Evolutionary conservation across 805 yeast genomes (phyloP).

Genomic region (Candida chauliodis): DNA sequence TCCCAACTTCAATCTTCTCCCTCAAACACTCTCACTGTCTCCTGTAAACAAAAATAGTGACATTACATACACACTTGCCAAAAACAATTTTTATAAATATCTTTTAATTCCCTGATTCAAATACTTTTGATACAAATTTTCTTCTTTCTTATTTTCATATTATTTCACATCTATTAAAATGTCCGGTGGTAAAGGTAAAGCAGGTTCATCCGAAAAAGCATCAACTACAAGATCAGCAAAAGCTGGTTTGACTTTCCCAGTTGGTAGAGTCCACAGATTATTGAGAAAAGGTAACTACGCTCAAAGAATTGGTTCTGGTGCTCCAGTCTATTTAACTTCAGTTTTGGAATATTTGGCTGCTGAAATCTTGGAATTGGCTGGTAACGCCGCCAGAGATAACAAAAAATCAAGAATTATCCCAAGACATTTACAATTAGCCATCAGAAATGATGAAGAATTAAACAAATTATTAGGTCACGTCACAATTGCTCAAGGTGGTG

Average conservation of each 20-base stretch:
- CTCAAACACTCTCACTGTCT: no score
- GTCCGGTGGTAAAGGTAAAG: constrained; percentile 90
- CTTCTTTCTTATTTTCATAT: background rate
- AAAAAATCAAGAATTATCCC: constrained; percentile 98
- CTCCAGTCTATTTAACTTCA: constrained; percentile 96
- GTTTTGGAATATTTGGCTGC: constrained; percentile 97
- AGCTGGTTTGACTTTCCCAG: constrained; percentile 99
- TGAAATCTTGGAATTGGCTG: constrained; percentile 96
- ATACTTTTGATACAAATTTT: background rate
- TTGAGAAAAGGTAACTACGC: constrained; percentile 97
- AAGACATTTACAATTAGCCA: constrained; percentile 97
- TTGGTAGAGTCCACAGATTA: constrained; percentile 97
- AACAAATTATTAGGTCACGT: constrained; percentile 91
- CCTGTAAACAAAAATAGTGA: no score
- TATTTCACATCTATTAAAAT: constrained; percentile 43
- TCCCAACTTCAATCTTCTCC: no score
- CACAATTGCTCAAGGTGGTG: constrained; percentile 99
- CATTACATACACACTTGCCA: no score
- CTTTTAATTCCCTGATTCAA: no score
- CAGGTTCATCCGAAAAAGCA: constrained; percentile 91
- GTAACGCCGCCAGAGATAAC: constrained; percentile 99
- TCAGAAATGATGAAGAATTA: constrained; percentile 98
- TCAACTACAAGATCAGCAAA: constrained; percentile 97
- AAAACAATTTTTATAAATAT: no score
- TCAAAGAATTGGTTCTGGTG: constrained; percentile 98